These are phyloP conservation scores for Geotrichum australiense DNA, from an alignment of 1,139 yeast species.

Conservation along the genomic window DNA sequence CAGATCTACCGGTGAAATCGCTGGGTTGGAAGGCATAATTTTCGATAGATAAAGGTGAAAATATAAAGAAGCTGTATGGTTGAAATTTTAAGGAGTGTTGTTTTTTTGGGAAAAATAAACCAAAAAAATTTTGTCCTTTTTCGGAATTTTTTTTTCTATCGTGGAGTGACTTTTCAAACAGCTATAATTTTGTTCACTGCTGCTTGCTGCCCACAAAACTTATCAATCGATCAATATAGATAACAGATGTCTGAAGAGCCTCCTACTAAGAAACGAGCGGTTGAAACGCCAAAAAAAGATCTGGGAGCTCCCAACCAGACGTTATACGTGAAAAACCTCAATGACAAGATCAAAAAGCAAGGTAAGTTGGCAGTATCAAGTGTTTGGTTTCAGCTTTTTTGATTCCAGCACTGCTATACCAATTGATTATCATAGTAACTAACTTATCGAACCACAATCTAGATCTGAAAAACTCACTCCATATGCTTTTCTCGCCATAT, in stretches of 20 bases:
- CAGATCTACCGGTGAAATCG: constrained; percentile 15
- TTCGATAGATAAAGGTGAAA: neutral
- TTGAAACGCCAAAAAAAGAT: too few relatives aligned
- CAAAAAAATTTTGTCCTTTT: too few relatives aligned
- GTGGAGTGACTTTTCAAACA: constrained; percentile 13
- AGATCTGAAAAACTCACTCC: constrained; percentile 49
- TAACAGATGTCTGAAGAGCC: too few relatives aligned
- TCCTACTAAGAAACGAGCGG: too few relatives aligned
- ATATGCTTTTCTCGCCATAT: constrained; percentile 55
- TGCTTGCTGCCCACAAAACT: too few relatives aligned
- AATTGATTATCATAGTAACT: too few relatives aligned
- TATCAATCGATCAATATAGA: too few relatives aligned
- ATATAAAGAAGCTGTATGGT: neutral
- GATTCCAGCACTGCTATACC: neutral
- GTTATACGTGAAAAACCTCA: constrained; percentile 60
- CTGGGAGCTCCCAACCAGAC: too few relatives aligned
- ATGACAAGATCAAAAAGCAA: constrained; percentile 48
- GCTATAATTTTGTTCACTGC: too few relatives aligned
- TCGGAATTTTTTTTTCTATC: neutral
- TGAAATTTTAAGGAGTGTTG: neutral
- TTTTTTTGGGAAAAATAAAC: neutral
- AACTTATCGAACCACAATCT: constrained; percentile 1
- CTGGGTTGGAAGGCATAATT: constrained; percentile 8
- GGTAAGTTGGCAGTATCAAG: too few relatives aligned
- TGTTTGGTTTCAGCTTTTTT: too few relatives aligned